Evolutionary conservation across 352 stramenopile species (phyloP).

Genomic region (Phytophthora pini): DNA sequence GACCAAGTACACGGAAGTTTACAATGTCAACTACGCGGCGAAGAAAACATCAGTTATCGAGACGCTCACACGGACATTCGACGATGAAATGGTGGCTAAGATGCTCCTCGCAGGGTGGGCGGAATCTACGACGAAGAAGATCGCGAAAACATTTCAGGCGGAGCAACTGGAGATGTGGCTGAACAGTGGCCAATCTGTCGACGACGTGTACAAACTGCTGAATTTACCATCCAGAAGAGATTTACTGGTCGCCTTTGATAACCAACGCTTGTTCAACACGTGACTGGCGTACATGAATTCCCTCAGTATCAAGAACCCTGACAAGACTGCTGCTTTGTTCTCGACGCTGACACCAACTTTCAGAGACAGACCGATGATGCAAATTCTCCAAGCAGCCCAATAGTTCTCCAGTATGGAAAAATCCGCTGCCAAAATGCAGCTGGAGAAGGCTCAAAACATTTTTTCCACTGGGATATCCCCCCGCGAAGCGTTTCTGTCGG

Average conservation of each 20-base stretch:
- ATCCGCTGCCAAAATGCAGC: background rate
- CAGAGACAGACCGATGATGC: background rate
- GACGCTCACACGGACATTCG: background rate
- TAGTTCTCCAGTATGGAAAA: background rate
- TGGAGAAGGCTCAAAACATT: background rate
- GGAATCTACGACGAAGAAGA: background rate
- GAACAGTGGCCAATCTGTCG: background rate
- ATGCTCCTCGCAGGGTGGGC: background rate
- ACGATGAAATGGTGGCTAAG: background rate
- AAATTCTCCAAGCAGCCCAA: constrained; percentile 2
- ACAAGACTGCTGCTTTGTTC: background rate
- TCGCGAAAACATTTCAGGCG: background rate
- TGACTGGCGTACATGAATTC: background rate
- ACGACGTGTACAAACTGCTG: background rate
- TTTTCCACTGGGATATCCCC: background rate
- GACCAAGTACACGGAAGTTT: constrained; percentile 7
- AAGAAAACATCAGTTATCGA: constrained; percentile 5
- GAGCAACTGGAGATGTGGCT: constrained; percentile 6
- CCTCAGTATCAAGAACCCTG: background rate
- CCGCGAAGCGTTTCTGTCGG: background rate
- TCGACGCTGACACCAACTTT: background rate
- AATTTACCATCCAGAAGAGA: background rate
- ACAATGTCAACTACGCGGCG: background rate
- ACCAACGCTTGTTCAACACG: background rate
- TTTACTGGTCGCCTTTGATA: background rate